These are phyloP conservation scores for Pyricularia grisea DNA, from an alignment of 2,329 filamentous ascomycete genomes.

Conservation along the genomic window DNA sequence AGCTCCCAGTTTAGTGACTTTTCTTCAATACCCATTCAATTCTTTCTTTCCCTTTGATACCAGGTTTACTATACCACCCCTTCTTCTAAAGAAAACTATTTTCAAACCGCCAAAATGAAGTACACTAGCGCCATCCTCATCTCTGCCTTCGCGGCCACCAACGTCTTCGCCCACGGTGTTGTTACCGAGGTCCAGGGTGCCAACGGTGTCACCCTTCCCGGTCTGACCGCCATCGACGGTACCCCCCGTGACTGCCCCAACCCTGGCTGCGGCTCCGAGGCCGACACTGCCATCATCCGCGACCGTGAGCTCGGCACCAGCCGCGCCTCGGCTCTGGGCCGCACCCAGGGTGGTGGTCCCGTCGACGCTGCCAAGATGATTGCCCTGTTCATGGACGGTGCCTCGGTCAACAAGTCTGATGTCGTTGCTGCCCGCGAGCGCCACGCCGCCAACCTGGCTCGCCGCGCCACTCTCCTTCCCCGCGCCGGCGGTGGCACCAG, in stretches of 20 bases:
- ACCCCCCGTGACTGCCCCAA: conserved; percentile 58
- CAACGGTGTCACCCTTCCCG: conserved; percentile 54
- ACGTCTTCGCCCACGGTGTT: conserved; percentile 48
- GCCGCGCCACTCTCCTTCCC: conserved; percentile 9
- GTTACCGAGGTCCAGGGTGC: conserved; percentile 46
- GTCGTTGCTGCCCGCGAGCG: conserved; percentile 14
- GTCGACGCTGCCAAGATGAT: conserved; percentile 49
- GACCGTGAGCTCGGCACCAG: conserved; percentile 44
- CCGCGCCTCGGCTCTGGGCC: conserved; percentile 51
- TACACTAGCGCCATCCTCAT: conserved; percentile 29
- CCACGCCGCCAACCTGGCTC: conserved; percentile 6
- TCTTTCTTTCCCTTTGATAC: background rate
- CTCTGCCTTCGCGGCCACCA: conserved; percentile 36
- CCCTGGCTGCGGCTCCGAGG: conserved; percentile 54
- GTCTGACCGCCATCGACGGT: conserved; percentile 50
- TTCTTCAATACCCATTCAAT: background rate
- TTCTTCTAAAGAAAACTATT: background rate
- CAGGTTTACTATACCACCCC: background rate
- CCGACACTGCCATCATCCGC: conserved; percentile 61
- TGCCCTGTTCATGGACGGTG: conserved; percentile 46
- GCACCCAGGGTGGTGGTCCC: conserved; percentile 49
- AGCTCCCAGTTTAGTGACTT: background rate
- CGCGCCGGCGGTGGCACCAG: conserved; percentile 28
- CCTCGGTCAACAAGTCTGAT: conserved; percentile 13
- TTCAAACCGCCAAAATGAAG: conserved; percentile 13